phyloP scores from a whole-genome alignment of 106 monocot genomes.

The Narthecium ossifragum region DNA sequence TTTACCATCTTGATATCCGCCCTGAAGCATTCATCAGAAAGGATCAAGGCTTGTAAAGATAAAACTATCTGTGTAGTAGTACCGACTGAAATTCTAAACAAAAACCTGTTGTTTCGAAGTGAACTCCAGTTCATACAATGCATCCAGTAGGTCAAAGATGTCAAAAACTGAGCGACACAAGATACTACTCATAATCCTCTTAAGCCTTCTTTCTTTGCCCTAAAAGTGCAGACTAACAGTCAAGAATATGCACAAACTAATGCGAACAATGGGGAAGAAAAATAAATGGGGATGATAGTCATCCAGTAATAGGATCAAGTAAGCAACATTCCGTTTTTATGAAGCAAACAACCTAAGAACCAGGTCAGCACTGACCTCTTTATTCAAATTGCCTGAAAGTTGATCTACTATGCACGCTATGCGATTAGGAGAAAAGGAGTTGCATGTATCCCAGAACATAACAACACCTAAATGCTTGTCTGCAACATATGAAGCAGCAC shows the following conservation, averaged over 20 bases:
- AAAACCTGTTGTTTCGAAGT: slow-evolving; percentile 36
- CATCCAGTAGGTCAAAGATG: slow-evolving; percentile 61
- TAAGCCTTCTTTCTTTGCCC: slow-evolving; percentile 41
- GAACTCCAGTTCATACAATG: slow-evolving; percentile 42
- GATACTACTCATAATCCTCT: slow-evolving; percentile 65
- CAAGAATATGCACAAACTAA: too few relatives aligned
- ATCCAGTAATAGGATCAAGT: too few relatives aligned
- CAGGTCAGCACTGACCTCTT: slow-evolving; percentile 46
- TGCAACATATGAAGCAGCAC: slow-evolving; percentile 47
- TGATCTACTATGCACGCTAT: slow-evolving; percentile 43
- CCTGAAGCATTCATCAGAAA: slow-evolving; percentile 27
- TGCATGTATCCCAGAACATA: slow-evolving; percentile 85
- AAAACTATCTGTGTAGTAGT: too few relatives aligned
- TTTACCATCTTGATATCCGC: slow-evolving; percentile 27
- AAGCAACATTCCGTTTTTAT: too few relatives aligned
- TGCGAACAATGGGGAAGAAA: too few relatives aligned
- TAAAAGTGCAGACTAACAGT: slow-evolving; percentile 17
- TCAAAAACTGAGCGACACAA: slow-evolving; percentile 72
- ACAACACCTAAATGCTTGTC: slow-evolving; percentile 35
- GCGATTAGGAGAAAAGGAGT: slow-evolving; percentile 74
- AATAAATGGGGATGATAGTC: too few relatives aligned
- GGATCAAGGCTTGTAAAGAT: slow-evolving; percentile 2
- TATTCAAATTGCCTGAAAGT: slow-evolving; percentile 4
- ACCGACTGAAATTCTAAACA: too few relatives aligned
- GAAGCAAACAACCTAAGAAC: too few relatives aligned